Percentiles rank a stretch among this genome's conserved stretches.
Conservation (phyloP, 2,329 filamentous ascomycete genomes). For the Hawksworthiomyces lignivorus region DNA sequence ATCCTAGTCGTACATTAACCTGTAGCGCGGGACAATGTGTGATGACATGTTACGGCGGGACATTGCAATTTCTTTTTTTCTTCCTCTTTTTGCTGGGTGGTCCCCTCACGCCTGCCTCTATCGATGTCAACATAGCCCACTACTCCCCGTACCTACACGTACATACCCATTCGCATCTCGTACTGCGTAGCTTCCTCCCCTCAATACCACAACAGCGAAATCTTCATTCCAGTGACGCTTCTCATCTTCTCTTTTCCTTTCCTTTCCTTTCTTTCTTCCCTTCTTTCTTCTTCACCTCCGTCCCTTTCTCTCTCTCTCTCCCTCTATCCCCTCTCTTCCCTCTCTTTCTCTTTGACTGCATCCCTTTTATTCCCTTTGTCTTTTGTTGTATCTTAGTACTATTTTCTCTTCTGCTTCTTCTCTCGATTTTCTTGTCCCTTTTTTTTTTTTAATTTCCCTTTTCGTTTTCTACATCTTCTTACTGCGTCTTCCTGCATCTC, state of each 20-base stretch:
- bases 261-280: neutral
- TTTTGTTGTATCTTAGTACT: too few relatives aligned
- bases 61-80: slow-evolving; percentile 7
- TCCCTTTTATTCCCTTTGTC: too few relatives aligned
- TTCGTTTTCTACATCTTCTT: neutral
- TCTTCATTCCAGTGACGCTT: neutral
- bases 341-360: neutral
- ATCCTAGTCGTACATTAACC: slow-evolving; percentile 7
- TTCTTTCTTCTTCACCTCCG: neutral
- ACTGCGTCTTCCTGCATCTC: neutral
- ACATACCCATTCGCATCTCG: too few relatives aligned
- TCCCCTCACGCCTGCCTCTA: slow-evolving; percentile 10
- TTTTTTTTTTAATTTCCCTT: neutral
- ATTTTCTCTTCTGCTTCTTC: too few relatives aligned
- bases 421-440: slow-evolving; percentile 1
- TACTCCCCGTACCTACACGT: too few relatives aligned
- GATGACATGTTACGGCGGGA: slow-evolving; percentile 9
- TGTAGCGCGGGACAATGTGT: slow-evolving; percentile 1
- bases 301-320: neutral
- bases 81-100: too few relatives aligned
- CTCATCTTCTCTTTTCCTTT: neutral
- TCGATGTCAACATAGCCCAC: slow-evolving; percentile 9
- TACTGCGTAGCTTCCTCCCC: neutral
- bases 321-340: neutral
- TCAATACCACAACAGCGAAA: neutral